Conservation (phyloP, 352 stramenopile species). For the Globisporangium polare region DNA sequence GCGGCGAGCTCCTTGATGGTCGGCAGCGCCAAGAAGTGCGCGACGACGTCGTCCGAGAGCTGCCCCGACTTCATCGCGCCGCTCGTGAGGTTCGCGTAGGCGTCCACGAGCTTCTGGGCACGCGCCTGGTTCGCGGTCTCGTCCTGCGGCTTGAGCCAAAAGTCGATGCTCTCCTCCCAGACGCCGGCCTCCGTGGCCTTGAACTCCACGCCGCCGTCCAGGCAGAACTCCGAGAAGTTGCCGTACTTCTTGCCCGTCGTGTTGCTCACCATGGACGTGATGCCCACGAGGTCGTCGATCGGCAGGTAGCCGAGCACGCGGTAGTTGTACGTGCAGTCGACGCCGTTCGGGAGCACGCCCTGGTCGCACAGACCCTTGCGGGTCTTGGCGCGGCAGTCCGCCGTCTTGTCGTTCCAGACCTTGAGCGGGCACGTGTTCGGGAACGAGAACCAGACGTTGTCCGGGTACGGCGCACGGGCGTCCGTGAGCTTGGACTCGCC, state of each 20-base stretch:
- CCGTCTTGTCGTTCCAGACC: slow-evolving; percentile 43
- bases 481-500: slow-evolving; percentile 36
- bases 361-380: slow-evolving; percentile 52
- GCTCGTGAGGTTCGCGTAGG: slow-evolving; percentile 53
- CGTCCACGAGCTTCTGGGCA: slow-evolving; percentile 40
- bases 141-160: slow-evolving; percentile 69
- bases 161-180: slow-evolving; percentile 56
- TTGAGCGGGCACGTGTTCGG: slow-evolving; percentile 60
- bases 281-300: slow-evolving; percentile 77
- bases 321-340: slow-evolving; percentile 62
- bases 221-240: slow-evolving; percentile 65
- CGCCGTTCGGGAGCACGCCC: slow-evolving; percentile 50
- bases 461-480: slow-evolving; percentile 33
- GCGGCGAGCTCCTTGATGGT: slow-evolving; percentile 35
- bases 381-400: slow-evolving; percentile 37
- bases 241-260: slow-evolving; percentile 39
- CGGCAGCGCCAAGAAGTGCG: slow-evolving; percentile 53
- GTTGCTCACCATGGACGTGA: slow-evolving; percentile 61
- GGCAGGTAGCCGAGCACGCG: slow-evolving; percentile 54
- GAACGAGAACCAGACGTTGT: slow-evolving; percentile 68
- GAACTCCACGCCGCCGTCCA: slow-evolving; percentile 61
- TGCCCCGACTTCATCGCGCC: slow-evolving; percentile 29
- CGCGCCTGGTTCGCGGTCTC: slow-evolving; percentile 46
- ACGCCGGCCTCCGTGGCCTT: slow-evolving; percentile 28
- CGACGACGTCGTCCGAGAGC: slow-evolving; percentile 28